Percentiles rank a stretch among this genome's conserved stretches.
Evolutionary conservation across 768 basidiomycete species (phyloP).

Genomic region (Exsudoporus frostii): DNA sequence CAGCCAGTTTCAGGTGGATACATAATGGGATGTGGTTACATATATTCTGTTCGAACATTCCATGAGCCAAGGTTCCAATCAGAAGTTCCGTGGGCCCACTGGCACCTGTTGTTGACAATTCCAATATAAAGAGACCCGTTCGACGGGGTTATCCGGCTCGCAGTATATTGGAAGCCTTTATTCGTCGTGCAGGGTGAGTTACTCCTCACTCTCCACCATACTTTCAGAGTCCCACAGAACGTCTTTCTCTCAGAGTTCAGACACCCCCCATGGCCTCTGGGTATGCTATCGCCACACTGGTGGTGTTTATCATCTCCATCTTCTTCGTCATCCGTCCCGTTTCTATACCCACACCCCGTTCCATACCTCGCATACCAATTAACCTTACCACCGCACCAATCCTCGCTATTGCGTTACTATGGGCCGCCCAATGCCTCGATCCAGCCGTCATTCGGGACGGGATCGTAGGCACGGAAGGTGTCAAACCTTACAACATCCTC

Average conservation of each 20-base stretch:
- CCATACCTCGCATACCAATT: constrained; percentile 36
- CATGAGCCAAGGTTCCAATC: too few species aligned
- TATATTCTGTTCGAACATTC: too few species aligned
- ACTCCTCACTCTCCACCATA: not conserved
- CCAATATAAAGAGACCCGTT: too few species aligned
- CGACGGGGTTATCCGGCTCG: not conserved
- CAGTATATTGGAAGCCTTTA: not conserved
- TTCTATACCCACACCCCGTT: constrained; percentile 37
- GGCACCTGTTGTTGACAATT: too few species aligned
- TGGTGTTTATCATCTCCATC: constrained; percentile 53
- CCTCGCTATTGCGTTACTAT: constrained; percentile 47
- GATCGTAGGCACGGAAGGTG: constrained; percentile 73
- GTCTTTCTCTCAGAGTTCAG: not conserved
- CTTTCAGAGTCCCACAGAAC: not conserved
- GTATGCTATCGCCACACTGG: constrained; percentile 46
- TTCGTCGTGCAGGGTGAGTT: not conserved
- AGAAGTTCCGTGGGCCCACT: too few species aligned
- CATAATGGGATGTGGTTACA: too few species aligned
- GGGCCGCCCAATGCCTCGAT: constrained; percentile 54
- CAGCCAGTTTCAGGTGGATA: too few species aligned
- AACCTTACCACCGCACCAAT: constrained; percentile 56
- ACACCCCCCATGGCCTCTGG: constrained; percentile 40
- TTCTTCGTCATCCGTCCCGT: constrained; percentile 49
- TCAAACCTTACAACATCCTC: constrained; percentile 91
- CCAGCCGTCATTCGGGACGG: constrained; percentile 59